Evolutionary conservation across 441 rosid genomes (phyloP).

Genomic region (Syzygium syzygioides): DNA sequence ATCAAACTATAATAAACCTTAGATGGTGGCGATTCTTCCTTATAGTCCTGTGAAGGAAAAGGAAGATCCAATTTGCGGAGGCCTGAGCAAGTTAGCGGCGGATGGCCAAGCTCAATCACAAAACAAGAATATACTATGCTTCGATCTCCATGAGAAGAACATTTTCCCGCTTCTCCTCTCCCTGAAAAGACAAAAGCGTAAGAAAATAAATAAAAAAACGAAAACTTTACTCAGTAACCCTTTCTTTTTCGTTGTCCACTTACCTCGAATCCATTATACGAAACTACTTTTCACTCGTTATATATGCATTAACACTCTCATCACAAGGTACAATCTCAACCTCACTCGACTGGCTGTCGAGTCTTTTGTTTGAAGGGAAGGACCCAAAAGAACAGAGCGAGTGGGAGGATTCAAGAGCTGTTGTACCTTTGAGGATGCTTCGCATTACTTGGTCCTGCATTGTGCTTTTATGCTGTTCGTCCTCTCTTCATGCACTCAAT

Average conservation of each 20-base stretch:
- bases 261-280: no score
- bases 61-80: not conserved
- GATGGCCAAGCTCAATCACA: not conserved
- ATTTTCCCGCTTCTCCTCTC: not conserved
- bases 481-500: not conserved
- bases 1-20: not conserved
- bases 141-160: not conserved
- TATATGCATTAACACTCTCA: not conserved
- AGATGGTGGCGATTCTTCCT: not conserved
- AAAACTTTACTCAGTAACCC: not conserved
- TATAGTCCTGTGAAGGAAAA: not conserved
- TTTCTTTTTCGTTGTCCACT: not conserved
- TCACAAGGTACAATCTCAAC: not conserved
- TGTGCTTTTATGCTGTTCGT: not conserved
- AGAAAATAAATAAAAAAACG: not conserved
- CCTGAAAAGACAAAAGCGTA: not conserved
- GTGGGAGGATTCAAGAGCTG: not conserved
- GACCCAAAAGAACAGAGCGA: not conserved
- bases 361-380: not conserved
- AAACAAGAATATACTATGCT: conserved; percentile 7
- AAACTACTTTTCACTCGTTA: not conserved
- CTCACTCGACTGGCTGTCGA: not conserved
- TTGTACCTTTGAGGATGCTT: not conserved
- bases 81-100: not conserved
- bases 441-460: not conserved